Evolutionary conservation across 495 filamentous ascomycete genomes (phyloP), one percentile per base, ranked within the genome.

Genomic region (Symbiotaphrina buchneri): DNA sequence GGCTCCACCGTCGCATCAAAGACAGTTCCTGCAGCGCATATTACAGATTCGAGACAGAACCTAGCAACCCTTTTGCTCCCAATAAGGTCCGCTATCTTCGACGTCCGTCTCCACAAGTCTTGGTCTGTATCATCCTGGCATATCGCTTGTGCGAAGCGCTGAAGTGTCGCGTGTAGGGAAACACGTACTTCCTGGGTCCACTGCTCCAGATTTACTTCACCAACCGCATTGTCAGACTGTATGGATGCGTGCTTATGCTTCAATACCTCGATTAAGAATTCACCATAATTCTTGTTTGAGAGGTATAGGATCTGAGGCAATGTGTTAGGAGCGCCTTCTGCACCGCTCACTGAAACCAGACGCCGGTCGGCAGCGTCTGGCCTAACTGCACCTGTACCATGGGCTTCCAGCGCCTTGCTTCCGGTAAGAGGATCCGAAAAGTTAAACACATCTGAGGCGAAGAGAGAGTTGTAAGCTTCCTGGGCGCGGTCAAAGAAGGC

Each of bases 251-350:
- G 53, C 46, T 20, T 6, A 11, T 21, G 3, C 34, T 67, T 69
- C 13, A 92, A 56, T 31, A 63, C 58, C 41, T 97, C 87, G 17
- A 97, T 57, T 15, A 72, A 50, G 45, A 83, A 95, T 43, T 92
- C 74, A 30, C 82, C 90, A 51, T 84, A 70, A 46, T 94, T 95
- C 44, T 99, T 99, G 57, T 82, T 81, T 3, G 85, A 71, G 5
- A 99, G 63, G 40, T 90, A 93, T 13, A 93, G 62, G 6, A 87
- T 79, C 39, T 94, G 81, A 0, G 82, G 76, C 3, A 95, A 53
- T 22, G 74, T 76, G 47, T 71, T 90, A 18, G 72, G 77, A 0
- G 70, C 67, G 3, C 61, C 72, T 32, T 87, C 79, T 10, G 43
- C 48, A 16, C 58, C 47, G 5, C 48, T 38, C 13, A 53, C 47